Evolutionary conservation across 768 basidiomycete genomes (phyloP).

Genomic region (Phylloporus arenicola): DNA sequence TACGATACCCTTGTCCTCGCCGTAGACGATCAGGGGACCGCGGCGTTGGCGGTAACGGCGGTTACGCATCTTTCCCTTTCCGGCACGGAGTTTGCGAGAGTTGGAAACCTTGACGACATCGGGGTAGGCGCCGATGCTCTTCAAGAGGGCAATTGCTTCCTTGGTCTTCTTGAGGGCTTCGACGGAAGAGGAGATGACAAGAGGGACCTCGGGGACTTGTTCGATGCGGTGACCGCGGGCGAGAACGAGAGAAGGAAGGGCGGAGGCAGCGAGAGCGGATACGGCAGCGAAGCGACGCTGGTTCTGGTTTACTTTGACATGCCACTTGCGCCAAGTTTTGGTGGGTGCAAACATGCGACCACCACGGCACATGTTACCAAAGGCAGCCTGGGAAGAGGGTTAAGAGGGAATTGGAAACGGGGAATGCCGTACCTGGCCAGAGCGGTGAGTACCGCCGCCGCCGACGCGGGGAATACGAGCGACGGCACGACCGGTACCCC

Average conservation of each 20-base stretch:
- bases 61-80: conserved; percentile 96
- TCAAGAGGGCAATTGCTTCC: conserved; percentile 91
- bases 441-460: conserved; percentile 97
- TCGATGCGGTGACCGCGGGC: conserved; percentile 99
- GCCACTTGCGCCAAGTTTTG: conserved; percentile 99
- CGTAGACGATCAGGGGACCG: conserved; percentile 95
- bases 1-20: conserved; percentile 95
- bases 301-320: conserved; percentile 99
- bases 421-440: conserved; percentile 66
- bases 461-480: conserved; percentile 99
- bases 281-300: conserved; percentile 97
- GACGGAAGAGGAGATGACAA: conserved; percentile 73
- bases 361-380: conserved; percentile 99
- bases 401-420: background rate
- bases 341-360: conserved; percentile 99
- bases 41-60: conserved; percentile 95
- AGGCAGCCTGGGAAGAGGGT: conserved; percentile 66
- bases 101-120: conserved; percentile 97
- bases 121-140: conserved; percentile 79
- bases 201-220: conserved; percentile 92
- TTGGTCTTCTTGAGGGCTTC: conserved; percentile 96
- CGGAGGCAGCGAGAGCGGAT: conserved; percentile 96
- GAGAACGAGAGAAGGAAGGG: conserved; percentile 92
- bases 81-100: conserved; percentile 93
- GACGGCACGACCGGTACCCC: conserved; percentile 99